Evolutionary conservation across 1,139 yeast species (phyloP).

Genomic region (Pneumocystis murina): DNA sequence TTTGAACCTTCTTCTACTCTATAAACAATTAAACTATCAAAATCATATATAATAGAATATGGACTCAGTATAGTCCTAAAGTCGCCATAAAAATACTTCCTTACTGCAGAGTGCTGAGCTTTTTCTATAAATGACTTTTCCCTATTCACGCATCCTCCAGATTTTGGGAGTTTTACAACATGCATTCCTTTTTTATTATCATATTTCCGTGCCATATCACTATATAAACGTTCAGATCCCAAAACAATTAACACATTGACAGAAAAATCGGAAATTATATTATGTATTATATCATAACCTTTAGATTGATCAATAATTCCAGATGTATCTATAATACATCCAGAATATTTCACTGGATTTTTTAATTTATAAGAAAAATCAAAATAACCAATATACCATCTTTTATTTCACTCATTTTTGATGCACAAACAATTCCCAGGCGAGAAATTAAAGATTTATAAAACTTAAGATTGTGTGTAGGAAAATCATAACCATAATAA

Average conservation of each 20-base stretch:
- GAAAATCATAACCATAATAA: slow-evolving; percentile 55
- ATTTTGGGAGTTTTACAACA: slow-evolving; percentile 49
- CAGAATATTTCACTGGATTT: slow-evolving; percentile 35
- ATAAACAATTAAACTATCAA: slow-evolving; percentile 35
- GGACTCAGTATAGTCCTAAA: slow-evolving; percentile 60
- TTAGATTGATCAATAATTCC: slow-evolving; percentile 34
- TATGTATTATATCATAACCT: slow-evolving; percentile 37
- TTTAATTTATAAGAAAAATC: neutral
- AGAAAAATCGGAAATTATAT: slow-evolving; percentile 47
- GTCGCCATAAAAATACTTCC: slow-evolving; percentile 81
- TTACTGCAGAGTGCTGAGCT: slow-evolving; percentile 58
- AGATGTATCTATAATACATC: slow-evolving; percentile 74
- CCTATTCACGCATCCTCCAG: slow-evolving; percentile 62
- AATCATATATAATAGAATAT: slow-evolving; percentile 43
- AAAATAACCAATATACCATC: slow-evolving; percentile 5
- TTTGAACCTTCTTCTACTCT: slow-evolving; percentile 30
- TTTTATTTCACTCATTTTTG: slow-evolving; percentile 41
- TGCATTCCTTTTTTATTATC: slow-evolving; percentile 28
- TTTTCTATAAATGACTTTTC: slow-evolving; percentile 58
- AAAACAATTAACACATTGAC: slow-evolving; percentile 27
- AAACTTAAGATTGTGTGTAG: slow-evolving; percentile 43
- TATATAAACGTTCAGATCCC: slow-evolving; percentile 38
- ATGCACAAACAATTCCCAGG: slow-evolving; percentile 43
- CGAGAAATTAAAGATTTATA: slow-evolving; percentile 43
- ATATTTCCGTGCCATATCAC: slow-evolving; percentile 47